Percentiles rank a stretch among this genome's conserved stretches.
These are phyloP conservation scores for Platanus orientalis DNA, from an alignment of 164 flowering plant genomes.

Conservation along the genomic window DNA sequence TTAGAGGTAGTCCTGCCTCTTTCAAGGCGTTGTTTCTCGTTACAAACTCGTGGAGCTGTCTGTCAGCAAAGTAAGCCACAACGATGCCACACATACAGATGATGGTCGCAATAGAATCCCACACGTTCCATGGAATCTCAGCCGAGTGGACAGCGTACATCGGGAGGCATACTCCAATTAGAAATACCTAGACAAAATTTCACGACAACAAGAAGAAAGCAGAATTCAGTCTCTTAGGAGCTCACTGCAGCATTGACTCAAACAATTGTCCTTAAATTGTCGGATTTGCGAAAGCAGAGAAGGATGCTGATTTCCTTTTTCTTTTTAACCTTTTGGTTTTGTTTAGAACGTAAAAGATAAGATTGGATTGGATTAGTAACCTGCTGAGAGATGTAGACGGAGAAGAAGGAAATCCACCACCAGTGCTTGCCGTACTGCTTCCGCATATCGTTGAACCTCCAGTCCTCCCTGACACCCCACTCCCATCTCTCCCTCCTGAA, in stretches of 20 bases:
- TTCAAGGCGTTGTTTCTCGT: conserved; percentile 43
- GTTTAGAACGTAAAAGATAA: no score
- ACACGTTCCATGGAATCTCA: conserved; percentile 52
- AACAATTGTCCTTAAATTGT: no score
- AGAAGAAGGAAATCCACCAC: conserved; percentile 94
- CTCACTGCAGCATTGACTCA: no score
- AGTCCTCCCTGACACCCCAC: conserved; percentile 88
- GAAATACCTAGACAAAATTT: conserved; percentile 69
- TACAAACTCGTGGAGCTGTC: conserved; percentile 70
- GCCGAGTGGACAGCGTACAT: conserved; percentile 62
- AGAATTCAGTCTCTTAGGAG: no score
- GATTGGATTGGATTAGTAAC: no score
- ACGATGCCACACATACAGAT: conserved; percentile 56
- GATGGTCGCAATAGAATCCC: conserved; percentile 54
- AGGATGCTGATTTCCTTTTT: no score
- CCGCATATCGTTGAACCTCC: conserved; percentile 82
- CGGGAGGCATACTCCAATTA: conserved; percentile 76
- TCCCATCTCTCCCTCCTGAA: conserved; percentile 88
- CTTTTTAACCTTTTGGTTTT: no score
- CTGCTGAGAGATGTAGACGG: conserved; percentile 78
- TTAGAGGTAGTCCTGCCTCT: no score
- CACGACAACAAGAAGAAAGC: no score
- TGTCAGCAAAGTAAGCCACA: conserved; percentile 75
- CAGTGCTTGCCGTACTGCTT: conserved; percentile 62
- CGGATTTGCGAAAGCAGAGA: no score